Evolutionary conservation across 2,329 filamentous ascomycete species (phyloP).

Genomic region (Pyrenochaeta sp.): DNA sequence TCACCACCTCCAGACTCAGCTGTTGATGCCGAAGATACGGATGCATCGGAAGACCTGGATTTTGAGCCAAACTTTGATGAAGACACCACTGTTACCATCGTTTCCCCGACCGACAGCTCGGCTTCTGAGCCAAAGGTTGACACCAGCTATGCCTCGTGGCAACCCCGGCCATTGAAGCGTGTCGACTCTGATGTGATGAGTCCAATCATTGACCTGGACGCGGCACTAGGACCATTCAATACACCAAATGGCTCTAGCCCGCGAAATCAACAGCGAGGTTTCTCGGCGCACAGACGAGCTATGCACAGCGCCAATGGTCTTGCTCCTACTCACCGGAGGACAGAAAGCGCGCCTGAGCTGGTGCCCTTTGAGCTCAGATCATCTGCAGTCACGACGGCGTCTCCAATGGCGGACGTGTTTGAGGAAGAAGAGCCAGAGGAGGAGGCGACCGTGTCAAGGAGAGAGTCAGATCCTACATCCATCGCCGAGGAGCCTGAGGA

Average conservation of each 20-base stretch:
- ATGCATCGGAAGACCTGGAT: constrained; percentile 47
- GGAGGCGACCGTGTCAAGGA: constrained; percentile 42
- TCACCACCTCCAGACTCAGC: constrained; percentile 38
- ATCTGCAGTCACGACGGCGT: constrained; percentile 64
- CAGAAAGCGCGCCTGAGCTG: constrained; percentile 82
- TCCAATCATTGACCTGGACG: constrained; percentile 92
- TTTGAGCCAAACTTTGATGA: constrained; percentile 53
- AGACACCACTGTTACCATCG: constrained; percentile 53
- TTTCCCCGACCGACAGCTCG: constrained; percentile 41
- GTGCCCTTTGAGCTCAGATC: constrained; percentile 72
- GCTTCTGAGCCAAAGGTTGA: constrained; percentile 36
- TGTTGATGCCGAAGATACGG: constrained; percentile 42
- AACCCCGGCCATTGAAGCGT: constrained; percentile 47
- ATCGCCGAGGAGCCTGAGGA: constrained; percentile 44
- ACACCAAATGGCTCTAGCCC: constrained; percentile 77
- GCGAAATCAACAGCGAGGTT: constrained; percentile 54
- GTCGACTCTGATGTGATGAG: constrained; percentile 69
- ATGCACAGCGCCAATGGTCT: constrained; percentile 81
- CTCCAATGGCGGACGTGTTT: constrained; percentile 86
- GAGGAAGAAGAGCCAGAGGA: constrained; percentile 79
- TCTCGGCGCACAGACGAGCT: constrained; percentile 64
- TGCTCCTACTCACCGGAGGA: constrained; percentile 78
- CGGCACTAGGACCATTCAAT: constrained; percentile 90
- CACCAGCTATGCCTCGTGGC: constrained; percentile 49
- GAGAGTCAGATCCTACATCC: constrained; percentile 15